Evolutionary conservation across 768 basidiomycete genomes (phyloP), one percentile per base, ranked within the genome.

Genomic region (Mycena polygramma): DNA sequence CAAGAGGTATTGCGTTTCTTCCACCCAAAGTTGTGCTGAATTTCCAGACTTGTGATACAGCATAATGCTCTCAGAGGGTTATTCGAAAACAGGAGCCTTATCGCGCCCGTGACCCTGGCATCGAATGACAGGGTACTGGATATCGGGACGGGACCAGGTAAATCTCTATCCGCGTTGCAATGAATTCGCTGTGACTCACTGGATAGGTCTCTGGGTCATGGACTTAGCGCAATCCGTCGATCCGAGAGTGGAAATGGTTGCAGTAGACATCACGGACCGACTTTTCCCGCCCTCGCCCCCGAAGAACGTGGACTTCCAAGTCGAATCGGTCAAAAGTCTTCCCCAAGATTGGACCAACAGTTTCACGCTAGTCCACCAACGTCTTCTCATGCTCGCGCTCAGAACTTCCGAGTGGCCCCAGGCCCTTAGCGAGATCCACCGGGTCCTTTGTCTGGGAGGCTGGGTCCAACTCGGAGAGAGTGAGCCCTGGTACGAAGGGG

Each of bases 361-460:
- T 6, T 73, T 67, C 45, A 49, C 54, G 39, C 46, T 73, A 46
- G 72, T 70, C 43, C 63, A 73, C n/a, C 69, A 73, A 45, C 72
- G 69, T 20, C 58, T 73, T 19, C 69, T 70, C 49, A 58, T 70
- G 43, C 17, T 57, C 48, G 68, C 64, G 39, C 60, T 73, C 11
- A 48, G 26, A 22, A 57, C 37, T 14, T 39, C 59, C 22, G 64
- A 73, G 46, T 73, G 72, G 72, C 57, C 15, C 15, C 52, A 52
- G n/a, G 72, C 64, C 9, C 2, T 73, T 10, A 53, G 54, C 14
- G 69, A 73, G 24, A 70, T 73, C 14, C 26, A 73, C 57, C 68
- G 65, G 7, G 69, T 70, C 22, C 51, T 73, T 48, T 45, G 41
- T 36, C 69, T 63, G 20, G 72, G 69, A 51, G 69, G 72, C 30